Evolutionary conservation across 2,329 filamentous ascomycete species (phyloP), one percentile per base, ranked within the genome.

Genomic region (Epichloe brachyelytri): DNA sequence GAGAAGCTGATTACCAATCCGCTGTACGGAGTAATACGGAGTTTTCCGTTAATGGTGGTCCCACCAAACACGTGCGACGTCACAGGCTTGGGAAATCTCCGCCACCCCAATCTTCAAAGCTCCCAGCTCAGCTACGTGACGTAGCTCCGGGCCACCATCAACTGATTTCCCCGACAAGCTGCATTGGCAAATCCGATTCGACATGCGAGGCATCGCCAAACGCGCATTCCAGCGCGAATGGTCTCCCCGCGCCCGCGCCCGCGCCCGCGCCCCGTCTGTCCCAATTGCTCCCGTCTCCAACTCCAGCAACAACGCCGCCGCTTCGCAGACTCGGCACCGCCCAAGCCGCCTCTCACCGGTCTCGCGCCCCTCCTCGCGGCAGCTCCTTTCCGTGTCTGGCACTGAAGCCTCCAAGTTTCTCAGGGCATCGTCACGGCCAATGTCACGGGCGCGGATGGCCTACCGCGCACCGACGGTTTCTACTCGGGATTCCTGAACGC

Each of bases 401-500:
- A 75, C 75, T 3, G 91, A 96, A 61, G 82, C 88, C 34, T 77
- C 85, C 45, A 84, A 85, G 58, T 97, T 90, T 67, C 78, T 98
- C 89, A 97, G 65, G 90, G 91, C 50, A 79, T 95, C 51, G 79
- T 93, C 56, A 95, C 91, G 1, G 79, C 84, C 55, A 68, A 62
- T 43, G 57, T 69, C 8, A 68, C 76, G 0, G 60, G 70, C 7
- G 62, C 55, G 26, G 56, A 70, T 53, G 62, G 67, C 54, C 54
- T 61, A 37, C 59, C 68, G 2, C 66, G 66, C 22, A 60, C 58
- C 3, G 68, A 71, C 0, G 83, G 81, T 4, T 82, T 85, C 65
- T 97, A 95, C 68, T 77, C 85, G 6, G 88, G 83, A 0, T 95
- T 98, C 61, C 74, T 98, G 41, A 95, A 86, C 58, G 88, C 91